Base-by-base conservation (phyloP, 441 rosid species). In the Cnidoscolus chayamansa region DNA sequence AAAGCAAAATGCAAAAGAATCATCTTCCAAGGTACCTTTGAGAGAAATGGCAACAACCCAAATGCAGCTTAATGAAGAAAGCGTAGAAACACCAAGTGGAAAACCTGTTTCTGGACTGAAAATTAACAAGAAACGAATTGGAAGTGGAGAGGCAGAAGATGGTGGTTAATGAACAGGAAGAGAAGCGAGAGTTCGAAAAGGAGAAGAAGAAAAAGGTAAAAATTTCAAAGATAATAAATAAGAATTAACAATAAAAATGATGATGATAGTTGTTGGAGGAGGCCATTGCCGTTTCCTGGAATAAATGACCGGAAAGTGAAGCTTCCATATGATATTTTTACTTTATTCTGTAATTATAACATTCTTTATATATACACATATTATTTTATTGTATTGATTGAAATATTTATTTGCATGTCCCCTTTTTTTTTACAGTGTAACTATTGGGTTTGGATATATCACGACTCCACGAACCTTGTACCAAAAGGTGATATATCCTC, bases 151-250 rank as follows among this genome's bases (percentile, higher is more conserved):
- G 54, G 47, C 31, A 72, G 56, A 55, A 35, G 53, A 32, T 19
- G 57, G 58, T 10, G 50, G 63, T 37, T 31, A 16, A 13, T 1
- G 2, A 31, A 50, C 17, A 50, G 31, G 49, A 49, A 20, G 57
- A 78, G 60, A 1, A 32, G 65, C 13, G 35, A 35, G 48, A 63
- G 16, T 45, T 10, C 30, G 63, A 72, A 61, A 51, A 2, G 54
- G 72, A 49, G 7, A 25, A 12, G 16, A 16, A 13, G 6, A 71
- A 37, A 40, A n/a, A 55, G 58, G 58, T 58, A 12, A 77, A 54
- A 59, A 73, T 40, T 54, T 75, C 77, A 76, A 71, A 76, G 83
- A 63, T 67, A 56, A 59, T 62, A 65, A 48, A 19, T 16, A 54
- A 35, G 43, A 10, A 61, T 58, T 40, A 40, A 40, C 7, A 40